Conservation (phyloP, 352 stramenopile genomes). For the Phytopythium aichiense region DNA sequence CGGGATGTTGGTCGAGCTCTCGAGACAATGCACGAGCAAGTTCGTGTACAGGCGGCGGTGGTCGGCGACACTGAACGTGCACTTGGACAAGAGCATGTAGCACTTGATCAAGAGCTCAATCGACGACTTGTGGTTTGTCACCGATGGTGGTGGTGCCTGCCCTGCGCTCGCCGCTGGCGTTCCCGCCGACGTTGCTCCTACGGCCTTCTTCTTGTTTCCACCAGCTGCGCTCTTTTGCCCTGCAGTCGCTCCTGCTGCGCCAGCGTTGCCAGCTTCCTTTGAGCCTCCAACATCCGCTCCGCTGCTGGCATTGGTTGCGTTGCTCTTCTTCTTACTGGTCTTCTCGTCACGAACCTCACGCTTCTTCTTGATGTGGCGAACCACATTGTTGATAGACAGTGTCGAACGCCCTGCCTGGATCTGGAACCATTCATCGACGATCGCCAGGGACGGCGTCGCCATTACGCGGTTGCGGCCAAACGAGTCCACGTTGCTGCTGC, state of each 20-base stretch:
- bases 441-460: slow-evolving; percentile 82
- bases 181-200: background rate
- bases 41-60: slow-evolving; percentile 80
- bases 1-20: slow-evolving; percentile 82
- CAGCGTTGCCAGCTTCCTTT: background rate
- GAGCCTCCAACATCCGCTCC: slow-evolving; percentile 8
- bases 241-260: background rate
- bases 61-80: slow-evolving; percentile 64
- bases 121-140: slow-evolving; percentile 46
- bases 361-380: slow-evolving; percentile 66
- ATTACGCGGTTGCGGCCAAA: slow-evolving; percentile 81
- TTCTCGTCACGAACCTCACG: slow-evolving; percentile 51
- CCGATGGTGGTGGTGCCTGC: slow-evolving; percentile 10
- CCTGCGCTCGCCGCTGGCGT: slow-evolving; percentile 11
- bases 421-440: slow-evolving; percentile 79
- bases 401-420: slow-evolving; percentile 68
- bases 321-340: slow-evolving; percentile 49
- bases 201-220: slow-evolving; percentile 40
- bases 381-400: slow-evolving; percentile 77
- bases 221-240: slow-evolving; percentile 13
- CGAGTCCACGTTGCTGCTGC: slow-evolving; percentile 44
- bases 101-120: slow-evolving; percentile 82
- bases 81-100: slow-evolving; percentile 78
- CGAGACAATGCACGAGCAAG: slow-evolving; percentile 78
- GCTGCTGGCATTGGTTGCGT: slow-evolving; percentile 13